Conservation (phyloP, 305 asterid species). For the Solanum hybrid region DNA sequence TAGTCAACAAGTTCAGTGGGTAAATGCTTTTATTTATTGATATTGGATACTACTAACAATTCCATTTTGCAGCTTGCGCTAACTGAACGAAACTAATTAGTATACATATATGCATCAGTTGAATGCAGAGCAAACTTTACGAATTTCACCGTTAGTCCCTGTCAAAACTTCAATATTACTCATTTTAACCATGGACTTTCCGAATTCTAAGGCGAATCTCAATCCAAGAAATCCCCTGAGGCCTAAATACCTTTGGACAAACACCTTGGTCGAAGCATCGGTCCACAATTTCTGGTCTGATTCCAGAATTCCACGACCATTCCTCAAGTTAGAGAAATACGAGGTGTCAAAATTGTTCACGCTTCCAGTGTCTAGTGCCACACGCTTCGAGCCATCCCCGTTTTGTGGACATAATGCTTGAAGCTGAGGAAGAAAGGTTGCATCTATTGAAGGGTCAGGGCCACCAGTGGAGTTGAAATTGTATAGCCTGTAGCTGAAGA, state of each 20-base stretch:
- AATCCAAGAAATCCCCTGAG: slow-evolving; percentile 6
- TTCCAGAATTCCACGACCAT: slow-evolving; percentile 17
- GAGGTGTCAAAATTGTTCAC: slow-evolving; percentile 20
- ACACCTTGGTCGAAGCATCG: slow-evolving; percentile 5
- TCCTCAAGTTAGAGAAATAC: slow-evolving; percentile 20
- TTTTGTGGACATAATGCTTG: slow-evolving; percentile 21
- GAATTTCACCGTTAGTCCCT: slow-evolving; percentile 23
- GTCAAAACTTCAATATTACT: slow-evolving; percentile 21
- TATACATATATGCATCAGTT: not conserved
- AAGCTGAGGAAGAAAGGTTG: slow-evolving; percentile 12
- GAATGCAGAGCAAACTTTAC: slow-evolving; percentile 16
- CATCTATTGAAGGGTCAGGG: slow-evolving; percentile 19
- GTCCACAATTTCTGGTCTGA: slow-evolving; percentile 26
- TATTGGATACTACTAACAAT: not conserved
- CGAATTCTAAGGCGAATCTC: slow-evolving; percentile 12
- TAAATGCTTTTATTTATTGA: not conserved
- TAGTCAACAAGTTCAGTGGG: not conserved
- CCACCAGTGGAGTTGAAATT: slow-evolving; percentile 12
- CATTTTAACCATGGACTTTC: slow-evolving; percentile 25
- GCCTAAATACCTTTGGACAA: slow-evolving; percentile 9
- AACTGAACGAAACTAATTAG: not conserved
- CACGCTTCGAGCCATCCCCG: slow-evolving; percentile 10
- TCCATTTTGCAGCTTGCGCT: not conserved
- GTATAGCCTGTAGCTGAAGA: slow-evolving; percentile 23
- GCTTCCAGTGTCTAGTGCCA: slow-evolving; percentile 20